These are phyloP conservation scores for Malassezia vespertilionis DNA, from an alignment of 1,284 basidiomycete genomes.

Conservation along the genomic window DNA sequence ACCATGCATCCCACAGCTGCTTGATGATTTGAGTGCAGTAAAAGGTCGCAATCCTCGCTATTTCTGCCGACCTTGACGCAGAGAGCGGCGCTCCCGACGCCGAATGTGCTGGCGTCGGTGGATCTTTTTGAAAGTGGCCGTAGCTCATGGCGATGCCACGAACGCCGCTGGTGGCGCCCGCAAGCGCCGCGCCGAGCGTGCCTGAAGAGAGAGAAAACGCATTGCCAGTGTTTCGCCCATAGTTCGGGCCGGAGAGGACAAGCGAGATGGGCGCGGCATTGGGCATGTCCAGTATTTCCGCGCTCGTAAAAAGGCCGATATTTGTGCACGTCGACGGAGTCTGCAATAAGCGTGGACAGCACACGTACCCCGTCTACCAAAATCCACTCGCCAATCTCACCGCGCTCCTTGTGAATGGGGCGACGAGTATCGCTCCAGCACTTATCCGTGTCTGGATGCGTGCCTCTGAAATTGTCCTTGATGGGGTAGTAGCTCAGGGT, in stretches of 20 bases:
- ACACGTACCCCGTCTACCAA: constrained; percentile 34
- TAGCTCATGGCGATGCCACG: constrained; percentile 35
- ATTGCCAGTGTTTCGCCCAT: constrained; percentile 42
- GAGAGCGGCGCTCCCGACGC: constrained; percentile 19
- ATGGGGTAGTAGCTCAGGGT: constrained; percentile 40
- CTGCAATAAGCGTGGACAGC: constrained; percentile 1
- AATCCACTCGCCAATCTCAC: constrained; percentile 42
- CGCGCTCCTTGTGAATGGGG: constrained; percentile 23
- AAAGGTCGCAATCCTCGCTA: constrained; percentile 21
- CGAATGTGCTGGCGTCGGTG: constrained; percentile 23
- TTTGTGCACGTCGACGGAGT: constrained; percentile 43
- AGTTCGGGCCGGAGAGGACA: constrained; percentile 45
- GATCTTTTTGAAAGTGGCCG: constrained; percentile 32
- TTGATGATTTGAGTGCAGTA: constrained; percentile 23
- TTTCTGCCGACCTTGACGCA: constrained; percentile 6
- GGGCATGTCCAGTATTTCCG: constrained; percentile 21
- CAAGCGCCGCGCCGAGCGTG: constrained; percentile 41
- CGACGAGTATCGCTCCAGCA: constrained; percentile 37
- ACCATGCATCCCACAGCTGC: constrained; percentile 32
- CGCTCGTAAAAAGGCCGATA: constrained; percentile 35
- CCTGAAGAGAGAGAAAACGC: constrained; percentile 42
- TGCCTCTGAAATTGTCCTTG: constrained; percentile 26
- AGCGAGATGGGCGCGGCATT: constrained; percentile 26
- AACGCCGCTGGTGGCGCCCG: constrained; percentile 32
- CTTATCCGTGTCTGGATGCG: constrained; percentile 19